Evolutionary conservation across 176 grass and related monocot species (phyloP), one percentile per base, ranked within the genome.

Genomic region (Ensete glaucum): DNA sequence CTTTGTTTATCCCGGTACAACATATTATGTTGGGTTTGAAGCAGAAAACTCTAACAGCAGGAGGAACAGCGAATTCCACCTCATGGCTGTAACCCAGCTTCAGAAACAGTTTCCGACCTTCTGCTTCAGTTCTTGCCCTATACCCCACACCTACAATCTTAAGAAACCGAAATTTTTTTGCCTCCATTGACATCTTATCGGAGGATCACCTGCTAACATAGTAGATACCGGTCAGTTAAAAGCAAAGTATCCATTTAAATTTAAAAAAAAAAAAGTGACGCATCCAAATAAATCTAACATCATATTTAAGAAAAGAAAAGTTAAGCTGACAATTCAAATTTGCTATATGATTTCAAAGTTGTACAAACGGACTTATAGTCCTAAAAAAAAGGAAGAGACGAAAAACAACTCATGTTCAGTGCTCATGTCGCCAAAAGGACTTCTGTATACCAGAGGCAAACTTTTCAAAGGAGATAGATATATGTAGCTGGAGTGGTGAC

Each of bases 71-170:
- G 58, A 96, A 96, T 24, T 86, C 85, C 24, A 95, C 81, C 64
- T 95, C 88, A 1, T 90, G 91, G 55, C 73, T 88, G 76, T 86
- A 96, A 2, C 91, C 88, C 14, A 91, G 52, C 64, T 96, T 96
- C 76, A 96, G 77, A 63, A 96, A 96, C 62, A 94, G 69, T 76
- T 90, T 78, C 0, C 85, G 82, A 21, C 85, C 91, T 83, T 83
- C 65, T 23, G 51, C 21, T 85, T 94, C 91, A 49, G 87, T 77
- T 73, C 91, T 85, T 15, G 87, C 87, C 87, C 88, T 94, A 27
- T 73, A 90, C 6, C 87, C 87, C 3, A 88, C 83, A 15, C 91
- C 91, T 0, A 88, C 91, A 54, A 88, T 52, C 75, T 88, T 94
- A 67, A 94, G 82, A 63, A 93, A 90, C 79, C 82, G 71, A 48